Base-by-base conservation (phyloP, 2,329 filamentous ascomycete species). In the Pseudogymnoascus sp. region DNA sequence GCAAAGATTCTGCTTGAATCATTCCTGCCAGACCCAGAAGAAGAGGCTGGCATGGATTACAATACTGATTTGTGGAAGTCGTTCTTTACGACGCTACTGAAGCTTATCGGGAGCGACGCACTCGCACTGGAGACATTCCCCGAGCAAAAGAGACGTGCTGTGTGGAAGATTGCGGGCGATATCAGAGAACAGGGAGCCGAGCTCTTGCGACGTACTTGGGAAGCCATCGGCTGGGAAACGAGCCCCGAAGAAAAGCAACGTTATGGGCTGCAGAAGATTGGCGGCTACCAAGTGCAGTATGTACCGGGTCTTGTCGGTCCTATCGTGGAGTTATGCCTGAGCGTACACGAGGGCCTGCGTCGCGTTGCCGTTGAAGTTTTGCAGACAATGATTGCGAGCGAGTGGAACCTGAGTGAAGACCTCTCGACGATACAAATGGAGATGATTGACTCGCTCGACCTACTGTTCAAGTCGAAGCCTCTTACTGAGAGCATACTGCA, bases 91-190 rank as follows among this genome's bases (percentile, higher is more conserved):
- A 93, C 92, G 0, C 78, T 99, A 31, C 80, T 99, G 29, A 92
- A 90, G 70, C 85, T 97, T 2, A 90, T 99, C 2, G 90, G 90
- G 4, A 97, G 92, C 69, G 86, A 92, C 36, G 90, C 88, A 0
- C 81, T 99, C 17, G 92, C 94, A 0, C 81, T 99, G 37, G 94
- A 99, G 72, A 96, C 92, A 0, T 97, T 97, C 71, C 92, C 94
- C 0, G 95, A 99, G 73, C 94, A 99, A 75, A 99, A 97, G 76
- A 82, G 94, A 50, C 81, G 94, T 61, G 93, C 94, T 0, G 93
- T 97, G 1, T 99, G 95, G 94, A 99, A 97, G 77, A 97, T 99
- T 71, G 94, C 93, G 3, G 94, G 94, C 5, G 95, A 99, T 75
- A 91, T 99, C 59, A 84, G 94, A 61, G 92, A 97, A 73, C 84